Evolutionary conservation across 2,329 filamentous ascomycete species (phyloP).

Genomic region (Dactylellina parvicollis): DNA sequence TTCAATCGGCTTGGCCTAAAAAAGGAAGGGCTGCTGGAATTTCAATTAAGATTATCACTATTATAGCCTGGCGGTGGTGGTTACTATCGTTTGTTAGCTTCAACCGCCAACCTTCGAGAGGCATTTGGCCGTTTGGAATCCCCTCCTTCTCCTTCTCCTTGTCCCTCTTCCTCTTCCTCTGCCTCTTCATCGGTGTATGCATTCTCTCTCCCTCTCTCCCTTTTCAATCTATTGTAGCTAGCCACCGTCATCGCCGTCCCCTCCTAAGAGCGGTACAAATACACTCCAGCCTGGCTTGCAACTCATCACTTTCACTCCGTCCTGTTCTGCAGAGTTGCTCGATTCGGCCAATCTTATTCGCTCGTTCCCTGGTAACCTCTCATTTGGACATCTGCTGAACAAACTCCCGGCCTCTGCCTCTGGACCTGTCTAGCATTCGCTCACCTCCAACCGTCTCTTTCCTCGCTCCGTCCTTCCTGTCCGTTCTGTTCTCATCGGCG

Average conservation of each 20-base stretch:
- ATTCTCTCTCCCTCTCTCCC: neutral
- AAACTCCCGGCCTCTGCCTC: constrained; percentile 49
- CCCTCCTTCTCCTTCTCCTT: neutral
- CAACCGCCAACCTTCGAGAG: neutral
- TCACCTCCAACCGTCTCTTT: neutral
- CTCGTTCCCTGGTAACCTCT: constrained; percentile 51
- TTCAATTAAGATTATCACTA: neutral
- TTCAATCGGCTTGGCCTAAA: neutral
- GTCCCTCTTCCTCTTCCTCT: neutral
- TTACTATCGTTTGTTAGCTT: neutral
- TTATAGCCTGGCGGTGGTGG: neutral
- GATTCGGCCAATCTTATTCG: constrained; percentile 53
- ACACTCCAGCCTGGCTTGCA: neutral
- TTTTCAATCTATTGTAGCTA: neutral
- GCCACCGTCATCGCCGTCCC: neutral
- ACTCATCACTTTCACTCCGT: constrained; percentile 9
- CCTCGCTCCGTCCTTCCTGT: constrained; percentile 3
- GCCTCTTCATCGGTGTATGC: too few species aligned
- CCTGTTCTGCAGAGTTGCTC: constrained; percentile 27
- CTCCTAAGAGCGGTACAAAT: neutral
- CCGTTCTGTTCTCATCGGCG: constrained; percentile 35
- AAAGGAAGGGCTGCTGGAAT: neutral
- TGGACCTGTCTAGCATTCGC: neutral
- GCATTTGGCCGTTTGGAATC: constrained; percentile 9
- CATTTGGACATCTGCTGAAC: constrained; percentile 41